Conservation (phyloP, 805 yeast species). For the Saccharomyces mikatae region DNA sequence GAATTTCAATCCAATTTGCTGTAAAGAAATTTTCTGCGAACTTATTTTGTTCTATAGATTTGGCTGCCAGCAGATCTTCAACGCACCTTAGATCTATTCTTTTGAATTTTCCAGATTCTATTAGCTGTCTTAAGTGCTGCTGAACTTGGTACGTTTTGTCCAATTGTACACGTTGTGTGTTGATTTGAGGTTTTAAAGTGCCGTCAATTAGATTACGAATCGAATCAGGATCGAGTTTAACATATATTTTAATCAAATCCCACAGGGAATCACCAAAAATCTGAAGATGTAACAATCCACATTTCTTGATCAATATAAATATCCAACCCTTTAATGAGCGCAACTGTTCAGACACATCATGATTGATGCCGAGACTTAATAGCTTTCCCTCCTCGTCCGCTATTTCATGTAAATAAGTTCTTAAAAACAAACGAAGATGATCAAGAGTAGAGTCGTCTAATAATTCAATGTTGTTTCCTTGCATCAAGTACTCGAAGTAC, state of each 20-base stretch:
- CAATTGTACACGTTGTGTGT: slow-evolving; percentile 26
- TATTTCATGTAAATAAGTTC: slow-evolving; percentile 51
- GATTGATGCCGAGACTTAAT: slow-evolving; percentile 64
- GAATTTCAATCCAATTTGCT: slow-evolving; percentile 46
- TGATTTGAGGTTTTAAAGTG: slow-evolving; percentile 26
- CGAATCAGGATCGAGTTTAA: slow-evolving; percentile 33
- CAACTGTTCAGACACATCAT: slow-evolving; percentile 53
- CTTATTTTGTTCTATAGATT: slow-evolving; percentile 18
- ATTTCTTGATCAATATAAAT: slow-evolving; percentile 41
- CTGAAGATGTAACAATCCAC: slow-evolving; percentile 49
- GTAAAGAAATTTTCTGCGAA: slow-evolving; percentile 52
- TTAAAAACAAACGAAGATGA: slow-evolving; percentile 49
- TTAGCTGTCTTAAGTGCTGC: slow-evolving; percentile 40
- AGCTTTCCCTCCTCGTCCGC: slow-evolving; percentile 53
- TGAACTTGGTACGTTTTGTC: slow-evolving; percentile 40
- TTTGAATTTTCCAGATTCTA: slow-evolving; percentile 41
- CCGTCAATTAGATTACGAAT: slow-evolving; percentile 54
- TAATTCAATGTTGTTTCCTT: slow-evolving; percentile 29
- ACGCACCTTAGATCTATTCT: slow-evolving; percentile 40
- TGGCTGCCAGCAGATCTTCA: slow-evolving; percentile 33
- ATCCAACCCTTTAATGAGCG: slow-evolving; percentile 40
- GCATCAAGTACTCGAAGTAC: slow-evolving; percentile 41
- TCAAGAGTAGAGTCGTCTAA: slow-evolving; percentile 49
- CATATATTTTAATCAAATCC: slow-evolving; percentile 54
- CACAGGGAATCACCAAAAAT: slow-evolving; percentile 55